phyloP scores from a whole-genome alignment of 2,329 filamentous ascomycete genomes.

The Penicillium sp. region DNA sequence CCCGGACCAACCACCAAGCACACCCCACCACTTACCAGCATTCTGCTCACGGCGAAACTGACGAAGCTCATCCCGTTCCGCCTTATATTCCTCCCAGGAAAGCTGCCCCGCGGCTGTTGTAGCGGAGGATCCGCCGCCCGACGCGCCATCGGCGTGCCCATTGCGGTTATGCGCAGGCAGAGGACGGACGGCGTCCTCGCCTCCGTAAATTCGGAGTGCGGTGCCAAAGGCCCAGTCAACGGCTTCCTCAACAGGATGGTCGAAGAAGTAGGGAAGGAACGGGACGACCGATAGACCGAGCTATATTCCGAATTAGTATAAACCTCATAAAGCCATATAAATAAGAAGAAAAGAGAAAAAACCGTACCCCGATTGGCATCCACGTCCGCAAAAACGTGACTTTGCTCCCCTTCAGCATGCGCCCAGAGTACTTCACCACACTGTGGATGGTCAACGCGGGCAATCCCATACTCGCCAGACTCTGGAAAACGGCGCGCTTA shows the following conservation, averaged over 20 bases:
- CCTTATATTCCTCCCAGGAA: slow-evolving; percentile 39
- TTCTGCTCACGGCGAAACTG: slow-evolving; percentile 24
- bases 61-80: slow-evolving; percentile 27
- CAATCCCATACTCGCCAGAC: slow-evolving; percentile 86
- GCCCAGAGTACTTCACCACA: slow-evolving; percentile 84
- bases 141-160: background rate
- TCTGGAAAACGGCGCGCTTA: slow-evolving; percentile 87
- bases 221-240: slow-evolving; percentile 90
- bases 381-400: slow-evolving; percentile 75
- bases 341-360: background rate
- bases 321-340: background rate
- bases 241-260: slow-evolving; percentile 87
- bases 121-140: background rate
- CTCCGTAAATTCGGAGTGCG: slow-evolving; percentile 72
- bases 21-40: background rate
- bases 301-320: slow-evolving; percentile 36
- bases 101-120: slow-evolving; percentile 15
- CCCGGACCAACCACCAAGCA: slow-evolving; percentile 11
- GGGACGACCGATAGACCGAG: slow-evolving; percentile 72
- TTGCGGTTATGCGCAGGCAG: slow-evolving; percentile 18
- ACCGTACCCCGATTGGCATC: slow-evolving; percentile 83
- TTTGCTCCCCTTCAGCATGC: slow-evolving; percentile 79
- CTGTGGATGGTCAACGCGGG: slow-evolving; percentile 93
- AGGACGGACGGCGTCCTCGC: slow-evolving; percentile 53
- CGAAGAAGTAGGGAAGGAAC: slow-evolving; percentile 79